These are phyloP conservation scores for Tilletia caries DNA, from an alignment of 1,284 basidiomycete genomes.

Conservation along the genomic window DNA sequence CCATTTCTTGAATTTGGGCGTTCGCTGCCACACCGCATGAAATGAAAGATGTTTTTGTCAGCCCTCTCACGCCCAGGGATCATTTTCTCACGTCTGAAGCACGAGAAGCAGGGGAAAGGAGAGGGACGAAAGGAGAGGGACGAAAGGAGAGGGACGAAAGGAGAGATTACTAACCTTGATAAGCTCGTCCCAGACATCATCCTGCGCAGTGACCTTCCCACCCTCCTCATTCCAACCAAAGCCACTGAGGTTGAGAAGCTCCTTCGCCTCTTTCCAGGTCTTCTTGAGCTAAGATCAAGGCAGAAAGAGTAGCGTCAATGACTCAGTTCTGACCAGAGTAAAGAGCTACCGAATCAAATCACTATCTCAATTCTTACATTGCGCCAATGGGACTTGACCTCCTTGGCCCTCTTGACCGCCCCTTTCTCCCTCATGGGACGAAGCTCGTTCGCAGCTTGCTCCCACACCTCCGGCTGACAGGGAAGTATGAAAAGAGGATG, in stretches of 20 bases:
- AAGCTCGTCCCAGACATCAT: neutral
- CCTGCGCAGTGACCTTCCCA: neutral
- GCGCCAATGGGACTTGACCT: conserved; percentile 3
- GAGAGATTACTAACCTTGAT: neutral
- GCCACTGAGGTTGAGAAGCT: neutral
- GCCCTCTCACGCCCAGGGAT: no score
- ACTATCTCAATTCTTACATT: neutral
- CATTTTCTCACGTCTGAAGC: no score
- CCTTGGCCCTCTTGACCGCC: neutral
- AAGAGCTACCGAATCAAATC: neutral
- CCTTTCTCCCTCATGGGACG: neutral
- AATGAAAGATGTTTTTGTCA: no score
- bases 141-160: neutral
- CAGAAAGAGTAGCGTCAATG: neutral
- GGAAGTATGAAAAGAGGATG: neutral
- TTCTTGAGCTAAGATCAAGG: neutral
- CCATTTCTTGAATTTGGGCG: neutral
- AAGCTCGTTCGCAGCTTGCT: neutral
- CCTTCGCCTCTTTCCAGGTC: neutral
- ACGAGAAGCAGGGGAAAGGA: no score
- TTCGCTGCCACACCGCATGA: neutral
- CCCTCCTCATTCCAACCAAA: neutral
- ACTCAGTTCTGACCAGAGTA: neutral
- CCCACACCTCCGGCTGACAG: neutral
- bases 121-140: no score